Evolutionary conservation across 2,329 filamentous ascomycete species (phyloP).

Genomic region (Phialophora tarda): DNA sequence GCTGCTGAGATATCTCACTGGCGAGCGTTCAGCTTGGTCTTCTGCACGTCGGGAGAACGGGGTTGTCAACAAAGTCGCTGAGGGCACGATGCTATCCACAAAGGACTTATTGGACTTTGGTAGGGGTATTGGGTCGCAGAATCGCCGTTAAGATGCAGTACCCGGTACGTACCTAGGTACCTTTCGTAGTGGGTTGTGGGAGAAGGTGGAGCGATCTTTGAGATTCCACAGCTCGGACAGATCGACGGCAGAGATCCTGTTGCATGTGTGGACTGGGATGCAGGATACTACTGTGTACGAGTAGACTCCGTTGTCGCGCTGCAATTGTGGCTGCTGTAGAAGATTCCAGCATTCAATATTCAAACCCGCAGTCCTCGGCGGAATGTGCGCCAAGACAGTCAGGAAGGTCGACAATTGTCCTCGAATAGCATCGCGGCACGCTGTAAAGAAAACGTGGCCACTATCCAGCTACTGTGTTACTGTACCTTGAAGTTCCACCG

Average conservation of each 20-base stretch:
- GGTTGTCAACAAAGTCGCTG: neutral
- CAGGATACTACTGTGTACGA: too few species aligned
- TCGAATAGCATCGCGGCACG: neutral
- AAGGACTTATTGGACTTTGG: neutral
- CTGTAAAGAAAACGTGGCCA: neutral
- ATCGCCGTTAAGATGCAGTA: neutral
- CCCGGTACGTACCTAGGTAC: neutral
- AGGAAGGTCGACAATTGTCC: neutral
- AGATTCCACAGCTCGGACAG: neutral
- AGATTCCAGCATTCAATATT: neutral
- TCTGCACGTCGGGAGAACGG: neutral
- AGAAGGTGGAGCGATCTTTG: neutral
- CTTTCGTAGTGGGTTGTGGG: too few species aligned
- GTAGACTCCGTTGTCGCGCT: neutral
- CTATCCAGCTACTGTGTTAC: neutral
- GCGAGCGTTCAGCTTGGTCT: neutral
- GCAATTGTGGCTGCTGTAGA: neutral
- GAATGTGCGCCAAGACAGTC: neutral
- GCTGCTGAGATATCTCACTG: constrained; percentile 1
- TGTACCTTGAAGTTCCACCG: constrained; percentile 3
- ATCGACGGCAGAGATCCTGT: neutral
- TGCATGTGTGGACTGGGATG: neutral
- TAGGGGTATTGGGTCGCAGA: neutral
- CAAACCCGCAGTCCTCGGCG: neutral
- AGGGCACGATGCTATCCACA: neutral